These are phyloP conservation scores for Leccinum truebloodii DNA, from an alignment of 768 basidiomycete genomes.

Conservation along the genomic window DNA sequence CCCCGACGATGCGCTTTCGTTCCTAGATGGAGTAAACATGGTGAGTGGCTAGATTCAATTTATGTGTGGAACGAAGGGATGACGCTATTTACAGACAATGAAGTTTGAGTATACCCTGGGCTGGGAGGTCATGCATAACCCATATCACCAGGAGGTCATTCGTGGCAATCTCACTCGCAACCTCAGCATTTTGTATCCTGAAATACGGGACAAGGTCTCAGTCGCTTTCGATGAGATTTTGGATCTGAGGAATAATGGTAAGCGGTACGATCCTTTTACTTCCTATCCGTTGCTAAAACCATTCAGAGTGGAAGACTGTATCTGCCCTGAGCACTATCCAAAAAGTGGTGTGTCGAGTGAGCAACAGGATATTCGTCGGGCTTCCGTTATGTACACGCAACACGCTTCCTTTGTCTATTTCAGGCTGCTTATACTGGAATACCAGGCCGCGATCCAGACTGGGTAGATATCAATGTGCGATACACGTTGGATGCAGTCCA, in stretches of 20 bases:
- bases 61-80: neutral
- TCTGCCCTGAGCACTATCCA: neutral
- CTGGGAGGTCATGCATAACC: slow-evolving; percentile 27
- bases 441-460: slow-evolving; percentile 1
- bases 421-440: neutral
- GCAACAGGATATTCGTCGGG: neutral
- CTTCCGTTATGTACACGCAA: neutral
- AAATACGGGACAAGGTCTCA: neutral
- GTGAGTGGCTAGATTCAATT: slow-evolving; percentile 17
- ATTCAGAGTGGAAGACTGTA: neutral
- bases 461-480: slow-evolving; percentile 3
- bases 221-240: neutral
- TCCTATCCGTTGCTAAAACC: neutral
- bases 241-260: neutral
- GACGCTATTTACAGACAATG: slow-evolving; percentile 29
- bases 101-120: slow-evolving; percentile 43
- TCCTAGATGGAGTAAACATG: slow-evolving; percentile 32
- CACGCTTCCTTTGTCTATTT: neutral
- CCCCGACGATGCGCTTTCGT: slow-evolving; percentile 41
- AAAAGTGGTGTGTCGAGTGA: neutral
- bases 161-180: slow-evolving; percentile 38
- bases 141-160: slow-evolving; percentile 34
- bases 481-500: neutral
- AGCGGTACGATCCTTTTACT: neutral
- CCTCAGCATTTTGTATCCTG: slow-evolving; percentile 15